Evolutionary conservation across 306 rosid genomes (phyloP), one percentile per base, ranked within the genome.

Genomic region (Dalbergia cochinchinensis): DNA sequence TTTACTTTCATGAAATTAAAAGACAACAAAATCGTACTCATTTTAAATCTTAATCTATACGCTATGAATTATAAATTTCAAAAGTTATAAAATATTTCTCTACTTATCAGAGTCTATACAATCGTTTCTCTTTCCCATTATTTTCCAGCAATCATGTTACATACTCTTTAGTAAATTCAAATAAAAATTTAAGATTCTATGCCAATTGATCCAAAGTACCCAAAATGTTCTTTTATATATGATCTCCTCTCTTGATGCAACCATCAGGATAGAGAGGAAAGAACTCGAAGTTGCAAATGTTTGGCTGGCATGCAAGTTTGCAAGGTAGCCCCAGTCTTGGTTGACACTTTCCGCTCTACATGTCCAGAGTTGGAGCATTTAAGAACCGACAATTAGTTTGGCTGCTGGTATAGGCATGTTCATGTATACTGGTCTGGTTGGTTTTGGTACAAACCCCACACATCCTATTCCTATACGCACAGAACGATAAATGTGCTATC

Each of bases 381-480:
- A 5, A 8, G 64, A 59, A 20, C 11, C 26, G 37, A 73, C 37
- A 50, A 78, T 12, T 19, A 83, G 63, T 73, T 59, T 78, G 80
- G 69, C 11, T 72, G 73, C 1, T 83, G 75, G 47, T 22, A 55
- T 45, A 34, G 62, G 11, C 61, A 72, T 76, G 78, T 41, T 69
- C 77, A 80, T 45, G 65, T 13, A 45, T 11, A 26, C 26, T 72
- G 73, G 85, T 77, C 85, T 77, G 77, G 71, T 78, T 85, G 85
- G 83, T 81, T 67, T 73, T 81, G 85, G 85, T 73, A 78, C 88
- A 81, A 55, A 81, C 83, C 83, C 83, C 22, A 39, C 85, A 85
- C 77, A 77, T 54, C 57, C 33, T 64, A 26, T 26, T 54, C 57
- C 33, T 64, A 26, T 26, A 26, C 31, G 31, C 31, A 26, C 31